phyloP scores from a whole-genome alignment of 2,329 filamentous ascomycete species.

The Pezicula neosporulosa region DNA sequence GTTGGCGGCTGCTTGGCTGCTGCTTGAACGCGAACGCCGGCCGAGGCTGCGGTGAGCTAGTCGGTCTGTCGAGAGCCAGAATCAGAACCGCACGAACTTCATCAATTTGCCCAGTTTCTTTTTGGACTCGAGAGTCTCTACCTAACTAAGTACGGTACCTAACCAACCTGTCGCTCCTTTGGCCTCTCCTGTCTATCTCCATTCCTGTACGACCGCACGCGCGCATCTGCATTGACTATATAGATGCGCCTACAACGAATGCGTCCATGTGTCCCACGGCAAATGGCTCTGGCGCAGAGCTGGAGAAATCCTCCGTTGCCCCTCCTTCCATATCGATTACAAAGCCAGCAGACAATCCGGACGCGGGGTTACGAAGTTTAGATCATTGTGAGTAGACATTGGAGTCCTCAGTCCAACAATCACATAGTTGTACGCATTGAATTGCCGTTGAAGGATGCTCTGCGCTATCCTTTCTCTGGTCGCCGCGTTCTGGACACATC shows the following conservation, averaged over 20 bases:
- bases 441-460: neutral
- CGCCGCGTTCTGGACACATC: no score
- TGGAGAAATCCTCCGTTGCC: conserved; percentile 25
- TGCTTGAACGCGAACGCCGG: neutral
- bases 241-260: conserved; percentile 24
- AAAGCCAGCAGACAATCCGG: conserved; percentile 37
- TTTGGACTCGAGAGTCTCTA: neutral
- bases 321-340: conserved; percentile 24
- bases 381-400: conserved; percentile 62
- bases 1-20: no score
- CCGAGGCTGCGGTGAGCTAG: neutral
- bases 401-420: neutral
- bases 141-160: neutral
- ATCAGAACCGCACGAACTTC: neutral
- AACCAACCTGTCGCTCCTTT: conserved; percentile 20
- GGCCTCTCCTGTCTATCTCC: neutral
- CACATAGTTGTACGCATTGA: no score
- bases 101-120: neutral
- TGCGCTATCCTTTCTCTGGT: neutral
- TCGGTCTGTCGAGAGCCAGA: neutral
- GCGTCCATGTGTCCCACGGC: conserved; percentile 29
- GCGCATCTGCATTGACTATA: conserved; percentile 6
- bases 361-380: conserved; percentile 77
- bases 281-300: conserved; percentile 27
- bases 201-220: neutral